These are phyloP conservation scores for Blumeria hordei DNA, from an alignment of 2,329 filamentous ascomycete species.

Conservation along the genomic window DNA sequence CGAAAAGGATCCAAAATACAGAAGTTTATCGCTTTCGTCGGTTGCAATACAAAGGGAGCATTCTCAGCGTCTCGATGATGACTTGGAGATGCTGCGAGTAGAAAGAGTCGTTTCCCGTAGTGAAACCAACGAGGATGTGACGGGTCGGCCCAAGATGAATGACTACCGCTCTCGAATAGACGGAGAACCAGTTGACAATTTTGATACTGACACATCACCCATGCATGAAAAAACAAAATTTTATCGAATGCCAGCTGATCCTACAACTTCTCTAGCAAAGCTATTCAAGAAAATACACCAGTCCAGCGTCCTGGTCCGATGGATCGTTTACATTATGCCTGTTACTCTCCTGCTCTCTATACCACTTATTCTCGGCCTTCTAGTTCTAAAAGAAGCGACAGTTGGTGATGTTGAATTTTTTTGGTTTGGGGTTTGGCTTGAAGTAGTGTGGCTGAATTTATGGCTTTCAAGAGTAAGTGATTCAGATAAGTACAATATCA, in stretches of 20 bases:
- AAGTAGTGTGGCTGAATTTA: slow-evolving; percentile 75
- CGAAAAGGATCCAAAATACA: slow-evolving; percentile 5
- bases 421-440: slow-evolving; percentile 92
- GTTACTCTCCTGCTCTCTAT: slow-evolving; percentile 39
- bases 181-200: slow-evolving; percentile 34
- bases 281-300: slow-evolving; percentile 40
- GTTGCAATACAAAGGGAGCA: slow-evolving; percentile 33
- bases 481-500: neutral
- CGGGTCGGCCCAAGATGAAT: slow-evolving; percentile 4
- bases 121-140: slow-evolving; percentile 10
- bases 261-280: slow-evolving; percentile 33
- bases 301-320: slow-evolving; percentile 41
- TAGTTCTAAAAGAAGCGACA: slow-evolving; percentile 31
- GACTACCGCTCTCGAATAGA: slow-evolving; percentile 23
- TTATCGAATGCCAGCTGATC: slow-evolving; percentile 39
- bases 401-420: slow-evolving; percentile 54
- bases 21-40: slow-evolving; percentile 17
- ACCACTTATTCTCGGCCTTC: slow-evolving; percentile 38
- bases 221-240: slow-evolving; percentile 40
- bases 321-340: slow-evolving; percentile 47
- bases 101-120: slow-evolving; percentile 27
- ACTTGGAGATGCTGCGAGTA: slow-evolving; percentile 37
- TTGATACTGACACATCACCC: slow-evolving; percentile 29
- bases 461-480: slow-evolving; percentile 44
- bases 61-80: slow-evolving; percentile 36